Percentiles rank a stretch among this genome's conserved stretches.
These are phyloP conservation scores for Adansonia digitata DNA, from an alignment of 345 rosid species.

Conservation along the genomic window DNA sequence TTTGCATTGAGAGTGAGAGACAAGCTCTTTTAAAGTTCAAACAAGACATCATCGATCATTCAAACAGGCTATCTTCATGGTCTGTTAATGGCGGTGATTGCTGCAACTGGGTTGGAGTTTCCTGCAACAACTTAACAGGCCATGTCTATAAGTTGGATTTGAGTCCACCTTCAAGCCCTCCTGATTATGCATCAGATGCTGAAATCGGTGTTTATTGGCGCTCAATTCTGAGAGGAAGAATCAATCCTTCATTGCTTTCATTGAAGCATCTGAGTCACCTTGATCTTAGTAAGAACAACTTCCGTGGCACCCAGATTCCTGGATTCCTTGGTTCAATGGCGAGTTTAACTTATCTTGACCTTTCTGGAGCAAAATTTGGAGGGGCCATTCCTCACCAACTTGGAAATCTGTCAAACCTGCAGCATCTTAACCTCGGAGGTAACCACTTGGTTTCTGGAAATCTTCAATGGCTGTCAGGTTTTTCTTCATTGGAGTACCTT, in stretches of 20 bases:
- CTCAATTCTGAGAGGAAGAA: not conserved
- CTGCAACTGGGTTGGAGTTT: conserved; percentile 26
- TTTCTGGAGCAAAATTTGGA: conserved; percentile 15
- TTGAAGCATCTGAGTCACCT: not conserved
- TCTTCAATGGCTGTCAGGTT: conserved; percentile 27
- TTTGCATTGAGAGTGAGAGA: conserved; percentile 17
- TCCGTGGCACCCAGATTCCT: conserved; percentile 6
- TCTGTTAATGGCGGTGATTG: conserved; percentile 16
- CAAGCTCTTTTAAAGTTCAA: conserved; percentile 22
- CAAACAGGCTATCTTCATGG: conserved; percentile 21
- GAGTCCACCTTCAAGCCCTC: not conserved
- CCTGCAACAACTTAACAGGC: conserved; percentile 21
- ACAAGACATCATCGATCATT: conserved; percentile 17
- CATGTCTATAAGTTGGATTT: conserved; percentile 20
- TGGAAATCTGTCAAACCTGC: conserved; percentile 25
- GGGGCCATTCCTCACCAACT: conserved; percentile 24
- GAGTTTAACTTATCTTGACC: conserved; percentile 34
- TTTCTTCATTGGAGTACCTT: conserved; percentile 18
- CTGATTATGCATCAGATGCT: conserved; percentile 4
- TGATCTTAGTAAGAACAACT: not conserved
- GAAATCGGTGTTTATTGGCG: not conserved
- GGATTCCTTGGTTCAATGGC: conserved; percentile 15
- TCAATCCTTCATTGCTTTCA: conserved; percentile 5
- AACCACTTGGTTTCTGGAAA: not conserved
- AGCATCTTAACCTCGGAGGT: conserved; percentile 11